These are phyloP conservation scores for Apiospora malaysiana DNA, from an alignment of 2,329 filamentous ascomycete species.

Conservation along the genomic window DNA sequence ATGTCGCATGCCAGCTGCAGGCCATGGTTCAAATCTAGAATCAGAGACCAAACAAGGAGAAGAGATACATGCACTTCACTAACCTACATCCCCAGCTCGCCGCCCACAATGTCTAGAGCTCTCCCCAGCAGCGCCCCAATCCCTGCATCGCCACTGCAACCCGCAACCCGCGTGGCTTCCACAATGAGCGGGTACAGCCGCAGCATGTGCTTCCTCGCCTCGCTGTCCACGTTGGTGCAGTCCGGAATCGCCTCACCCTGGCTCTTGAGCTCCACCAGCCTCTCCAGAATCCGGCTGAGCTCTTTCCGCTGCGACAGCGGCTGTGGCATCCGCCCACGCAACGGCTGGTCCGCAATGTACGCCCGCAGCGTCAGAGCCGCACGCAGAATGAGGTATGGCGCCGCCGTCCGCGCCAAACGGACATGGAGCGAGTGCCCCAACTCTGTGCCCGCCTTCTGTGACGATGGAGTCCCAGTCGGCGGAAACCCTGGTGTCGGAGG, in stretches of 20 bases:
- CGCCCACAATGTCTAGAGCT: slow-evolving; percentile 67
- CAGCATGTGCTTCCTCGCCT: slow-evolving; percentile 75
- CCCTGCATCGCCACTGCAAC: slow-evolving; percentile 62
- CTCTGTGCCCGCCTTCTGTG: slow-evolving; percentile 33
- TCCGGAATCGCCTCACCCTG: slow-evolving; percentile 73
- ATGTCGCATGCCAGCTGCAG: not conserved
- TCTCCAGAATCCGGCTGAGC: slow-evolving; percentile 71
- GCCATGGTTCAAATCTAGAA: not conserved
- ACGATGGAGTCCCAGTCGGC: slow-evolving; percentile 31
- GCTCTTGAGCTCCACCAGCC: slow-evolving; percentile 70
- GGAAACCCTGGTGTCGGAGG: slow-evolving; percentile 51
- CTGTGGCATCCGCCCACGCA: slow-evolving; percentile 88
- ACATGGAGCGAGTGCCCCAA: slow-evolving; percentile 48
- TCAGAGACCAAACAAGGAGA: not conserved
- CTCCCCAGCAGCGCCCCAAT: slow-evolving; percentile 62
- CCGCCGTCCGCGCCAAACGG: slow-evolving; percentile 74
- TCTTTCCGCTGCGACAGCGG: slow-evolving; percentile 82
- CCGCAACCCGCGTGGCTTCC: slow-evolving; percentile 64
- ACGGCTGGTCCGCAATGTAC: slow-evolving; percentile 89
- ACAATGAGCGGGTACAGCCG: slow-evolving; percentile 81
- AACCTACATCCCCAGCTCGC: slow-evolving; percentile 53
- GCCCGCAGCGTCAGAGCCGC: slow-evolving; percentile 80
- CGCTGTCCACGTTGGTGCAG: slow-evolving; percentile 56
- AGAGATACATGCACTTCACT: too few species aligned
- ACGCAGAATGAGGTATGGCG: slow-evolving; percentile 83